Base-by-base conservation (phyloP, 805 yeast genomes). In the Yarrowia sp. region DNA sequence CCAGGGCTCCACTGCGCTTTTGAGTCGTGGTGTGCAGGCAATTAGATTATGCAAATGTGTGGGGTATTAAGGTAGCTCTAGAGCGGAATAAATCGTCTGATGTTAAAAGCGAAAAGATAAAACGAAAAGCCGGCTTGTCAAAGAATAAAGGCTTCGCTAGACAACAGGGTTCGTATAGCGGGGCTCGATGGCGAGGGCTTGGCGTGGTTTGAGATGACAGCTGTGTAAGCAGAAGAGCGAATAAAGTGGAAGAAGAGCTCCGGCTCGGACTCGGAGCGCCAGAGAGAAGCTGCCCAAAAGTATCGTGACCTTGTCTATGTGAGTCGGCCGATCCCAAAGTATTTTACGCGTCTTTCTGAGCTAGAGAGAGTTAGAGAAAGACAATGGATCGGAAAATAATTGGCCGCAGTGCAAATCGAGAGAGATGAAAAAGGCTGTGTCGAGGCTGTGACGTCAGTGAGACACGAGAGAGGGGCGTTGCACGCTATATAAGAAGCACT, bases 1-100 rank as follows among this genome's bases (percentile, higher is more conserved):
- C n/a, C n/a, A n/a, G n/a, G n/a, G n/a, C n/a, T n/a, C n/a, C n/a
- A n/a, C n/a, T n/a, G n/a, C n/a, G n/a, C n/a, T n/a, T n/a, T n/a
- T n/a, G n/a, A n/a, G n/a, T n/a, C n/a, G n/a, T 10, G 25, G 19
- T 33, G 33, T 18, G 25, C 24, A n/a, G 14, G 46, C 46, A 42
- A 42, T 46, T 46, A 46, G 53, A 46, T 46, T 46, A 46, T 29
- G 53, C 53, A 46, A 46, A 46, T 46, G 53, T 46, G 53, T 29
- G 53, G 53, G 49, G 49, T 44, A 44, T 44, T 44, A 44, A 44
- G 49, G 33, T 44, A 27, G 49, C 49, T 27, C 21, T 27, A 27
- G 22, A 25, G 49, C 22, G 49, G 32, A 25, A 18, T 27, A 27
- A 44, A 46, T 46, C 53, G 53, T 29, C 35, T 19, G 53, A 46